Percentiles rank a stretch among this genome's conserved stretches.
Conservation (phyloP, 225 moss, liverwort and hornwort species). For the Pseudoscleropodium purum region DNA sequence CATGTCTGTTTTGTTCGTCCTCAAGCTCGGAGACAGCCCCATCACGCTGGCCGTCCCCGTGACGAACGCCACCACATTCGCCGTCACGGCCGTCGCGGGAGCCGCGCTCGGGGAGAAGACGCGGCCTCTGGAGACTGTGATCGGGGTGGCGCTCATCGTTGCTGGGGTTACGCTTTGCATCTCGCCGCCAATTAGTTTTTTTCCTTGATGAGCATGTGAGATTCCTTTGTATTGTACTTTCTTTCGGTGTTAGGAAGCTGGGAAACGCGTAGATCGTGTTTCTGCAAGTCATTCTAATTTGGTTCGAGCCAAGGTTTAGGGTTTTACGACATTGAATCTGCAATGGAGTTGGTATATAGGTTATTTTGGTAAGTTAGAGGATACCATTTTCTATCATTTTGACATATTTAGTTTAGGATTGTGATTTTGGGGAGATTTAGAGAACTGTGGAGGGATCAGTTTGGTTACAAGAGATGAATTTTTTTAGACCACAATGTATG, state of each 20-base stretch:
- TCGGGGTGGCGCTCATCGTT: conserved; percentile 53
- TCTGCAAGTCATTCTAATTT: not conserved
- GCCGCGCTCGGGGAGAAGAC: conserved; percentile 60
- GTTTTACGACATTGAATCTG: not conserved
- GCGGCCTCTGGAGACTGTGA: conserved; percentile 26
- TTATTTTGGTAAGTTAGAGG: not conserved
- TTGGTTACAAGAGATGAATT: not conserved
- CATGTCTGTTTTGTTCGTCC: conserved; percentile 63
- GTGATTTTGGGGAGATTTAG: not conserved
- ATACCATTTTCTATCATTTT: not conserved
- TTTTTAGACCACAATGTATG: not conserved
- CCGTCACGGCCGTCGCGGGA: conserved; percentile 61
- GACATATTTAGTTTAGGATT: not conserved
- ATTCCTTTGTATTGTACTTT: not conserved
- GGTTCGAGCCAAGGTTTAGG: not conserved
- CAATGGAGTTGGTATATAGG: not conserved
- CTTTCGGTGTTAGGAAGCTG: not conserved
- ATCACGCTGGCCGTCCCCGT: conserved; percentile 86
- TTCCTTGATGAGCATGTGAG: not conserved
- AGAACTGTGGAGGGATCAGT: not conserved
- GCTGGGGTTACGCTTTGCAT: conserved; percentile 65
- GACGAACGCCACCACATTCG: conserved; percentile 79
- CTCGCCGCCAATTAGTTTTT: conserved; percentile 9
- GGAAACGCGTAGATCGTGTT: not conserved
- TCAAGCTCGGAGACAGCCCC: conserved; percentile 68